Percentiles rank a stretch among this genome's conserved stretches.
These are phyloP conservation scores for Gynandropsis gynandra DNA, from an alignment of 345 rosid genomes.

Conservation along the genomic window DNA sequence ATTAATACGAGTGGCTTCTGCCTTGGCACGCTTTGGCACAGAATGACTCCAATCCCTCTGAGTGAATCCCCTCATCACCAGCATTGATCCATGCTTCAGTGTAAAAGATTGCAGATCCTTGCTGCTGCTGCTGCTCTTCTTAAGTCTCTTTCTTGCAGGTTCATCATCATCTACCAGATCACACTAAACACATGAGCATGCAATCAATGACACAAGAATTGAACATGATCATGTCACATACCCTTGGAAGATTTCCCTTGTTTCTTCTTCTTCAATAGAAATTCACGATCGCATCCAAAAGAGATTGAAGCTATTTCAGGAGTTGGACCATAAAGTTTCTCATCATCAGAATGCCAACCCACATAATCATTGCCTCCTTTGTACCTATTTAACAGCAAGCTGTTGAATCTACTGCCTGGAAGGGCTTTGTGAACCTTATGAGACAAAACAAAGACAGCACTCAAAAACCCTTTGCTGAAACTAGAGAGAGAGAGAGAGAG, in stretches of 20 bases:
- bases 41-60: conserved; percentile 93
- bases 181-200: conserved; percentile 1
- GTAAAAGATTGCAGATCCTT: conserved; percentile 45
- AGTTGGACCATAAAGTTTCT: conserved; percentile 57
- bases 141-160: conserved; percentile 47
- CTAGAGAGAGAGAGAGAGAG: neutral
- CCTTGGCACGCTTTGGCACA: conserved; percentile 73
- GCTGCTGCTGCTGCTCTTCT: conserved; percentile 26
- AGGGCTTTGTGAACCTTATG: conserved; percentile 57
- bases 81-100: conserved; percentile 72
- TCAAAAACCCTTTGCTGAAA: neutral
- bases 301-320: conserved; percentile 82
- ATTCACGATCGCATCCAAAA: conserved; percentile 86
- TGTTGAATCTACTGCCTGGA: conserved; percentile 79
- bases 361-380: conserved; percentile 69
- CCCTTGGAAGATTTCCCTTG: conserved; percentile 39
- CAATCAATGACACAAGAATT: neutral
- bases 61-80: conserved; percentile 79
- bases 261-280: conserved; percentile 68
- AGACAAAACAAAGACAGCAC: conserved; percentile 8
- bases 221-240: conserved; percentile 9
- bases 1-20: conserved; percentile 54
- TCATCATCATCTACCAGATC: conserved; percentile 33
- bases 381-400: conserved; percentile 75
- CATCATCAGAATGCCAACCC: conserved; percentile 93